A percentile compares a stretch with the other conserved stretches of the same genome.
Conservation (phyloP, 345 rosid species). For the Iberis pinnata region DNA sequence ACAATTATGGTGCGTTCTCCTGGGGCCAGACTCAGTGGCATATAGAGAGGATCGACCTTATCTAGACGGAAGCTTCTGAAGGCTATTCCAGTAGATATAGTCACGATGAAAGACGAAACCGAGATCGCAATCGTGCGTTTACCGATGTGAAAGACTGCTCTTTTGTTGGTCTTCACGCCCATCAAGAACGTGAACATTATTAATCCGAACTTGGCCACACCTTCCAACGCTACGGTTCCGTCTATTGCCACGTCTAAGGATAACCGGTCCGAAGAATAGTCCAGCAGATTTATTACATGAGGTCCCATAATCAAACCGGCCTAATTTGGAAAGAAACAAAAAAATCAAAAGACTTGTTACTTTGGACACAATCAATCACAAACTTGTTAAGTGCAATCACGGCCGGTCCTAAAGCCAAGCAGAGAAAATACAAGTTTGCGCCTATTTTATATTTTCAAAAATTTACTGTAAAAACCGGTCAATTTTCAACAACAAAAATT, state of each 20-base stretch:
- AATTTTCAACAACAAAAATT: too few relatives aligned
- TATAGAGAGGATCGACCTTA: constrained; percentile 27
- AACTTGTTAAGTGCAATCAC: too few relatives aligned
- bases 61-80: constrained; percentile 19
- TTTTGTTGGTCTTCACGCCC: constrained; percentile 44
- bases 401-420: too few relatives aligned
- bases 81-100: constrained; percentile 1
- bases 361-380: not conserved
- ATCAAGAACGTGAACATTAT: constrained; percentile 39
- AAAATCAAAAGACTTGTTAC: constrained; percentile 6
- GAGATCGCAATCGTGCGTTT: constrained; percentile 17
- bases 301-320: constrained; percentile 28
- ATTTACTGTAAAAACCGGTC: too few relatives aligned
- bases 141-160: constrained; percentile 8
- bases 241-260: constrained; percentile 11
- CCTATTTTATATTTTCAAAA: too few relatives aligned
- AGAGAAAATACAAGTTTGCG: too few relatives aligned
- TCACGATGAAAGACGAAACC: constrained; percentile 24
- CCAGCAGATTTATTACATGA: constrained; percentile 14
- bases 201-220: constrained; percentile 33
- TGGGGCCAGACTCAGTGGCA: constrained; percentile 19
- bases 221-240: constrained; percentile 26
- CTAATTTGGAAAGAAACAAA: not conserved
- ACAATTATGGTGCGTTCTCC: constrained; percentile 24
- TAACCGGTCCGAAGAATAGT: constrained; percentile 12